Conservation (phyloP, 1,284 basidiomycete species). For the Pterulicium gracile region DNA sequence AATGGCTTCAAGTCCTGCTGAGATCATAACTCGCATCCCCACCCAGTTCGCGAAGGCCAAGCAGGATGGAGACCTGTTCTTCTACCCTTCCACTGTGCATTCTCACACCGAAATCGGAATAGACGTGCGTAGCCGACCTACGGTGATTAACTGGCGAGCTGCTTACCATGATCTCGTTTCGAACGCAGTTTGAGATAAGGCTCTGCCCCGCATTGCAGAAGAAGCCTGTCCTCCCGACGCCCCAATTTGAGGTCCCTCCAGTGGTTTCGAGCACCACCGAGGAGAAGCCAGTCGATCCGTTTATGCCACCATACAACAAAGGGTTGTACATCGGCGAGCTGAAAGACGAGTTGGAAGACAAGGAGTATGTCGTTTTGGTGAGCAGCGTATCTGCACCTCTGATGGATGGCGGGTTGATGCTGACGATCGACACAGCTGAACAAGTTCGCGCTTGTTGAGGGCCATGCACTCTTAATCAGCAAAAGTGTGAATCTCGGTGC, state of each 20-base stretch:
- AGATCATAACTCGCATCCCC: conserved; percentile 53
- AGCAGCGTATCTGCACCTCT: conserved; percentile 17
- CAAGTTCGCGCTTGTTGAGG: conserved; percentile 74
- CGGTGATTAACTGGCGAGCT: conserved; percentile 1
- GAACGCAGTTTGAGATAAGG: conserved; percentile 64
- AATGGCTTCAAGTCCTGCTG: no score
- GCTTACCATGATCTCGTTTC: conserved; percentile 1
- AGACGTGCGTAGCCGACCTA: conserved; percentile 31
- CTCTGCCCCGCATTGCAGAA: conserved; percentile 73
- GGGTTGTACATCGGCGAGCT: conserved; percentile 68
- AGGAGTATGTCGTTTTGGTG: conserved; percentile 68
- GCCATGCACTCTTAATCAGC: conserved; percentile 75
- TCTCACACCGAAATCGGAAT: conserved; percentile 48
- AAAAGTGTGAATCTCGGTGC: conserved; percentile 40
- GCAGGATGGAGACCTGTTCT: conserved; percentile 59
- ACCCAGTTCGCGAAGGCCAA: conserved; percentile 50
- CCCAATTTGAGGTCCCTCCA: conserved; percentile 26
- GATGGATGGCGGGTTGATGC: no score
- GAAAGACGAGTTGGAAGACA: conserved; percentile 46
- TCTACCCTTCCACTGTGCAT: conserved; percentile 63
- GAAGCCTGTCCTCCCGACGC: conserved; percentile 47
- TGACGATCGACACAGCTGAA: no score
- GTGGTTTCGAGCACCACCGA: conserved; percentile 11
- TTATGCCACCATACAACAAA: conserved; percentile 69
- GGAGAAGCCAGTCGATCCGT: conserved; percentile 49